phyloP scores from a whole-genome alignment of 371 early-diverging fungal species.

The Racocetra persica region DNA sequence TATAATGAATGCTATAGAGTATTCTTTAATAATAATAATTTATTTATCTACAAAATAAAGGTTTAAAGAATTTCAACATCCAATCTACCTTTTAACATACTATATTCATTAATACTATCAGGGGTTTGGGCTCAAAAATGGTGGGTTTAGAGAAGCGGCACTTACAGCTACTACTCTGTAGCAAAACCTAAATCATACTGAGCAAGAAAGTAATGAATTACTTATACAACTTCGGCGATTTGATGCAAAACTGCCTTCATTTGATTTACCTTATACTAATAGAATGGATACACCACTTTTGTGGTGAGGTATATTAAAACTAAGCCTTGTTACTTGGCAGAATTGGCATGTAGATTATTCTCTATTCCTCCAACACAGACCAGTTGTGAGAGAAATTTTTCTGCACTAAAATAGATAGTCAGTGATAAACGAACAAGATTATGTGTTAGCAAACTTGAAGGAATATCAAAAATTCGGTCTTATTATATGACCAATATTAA shows the following conservation, averaged over 20 bases:
- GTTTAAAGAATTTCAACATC: too few relatives aligned
- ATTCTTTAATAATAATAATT: too few relatives aligned
- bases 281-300: background rate
- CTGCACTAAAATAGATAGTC: background rate
- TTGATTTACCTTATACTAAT: background rate
- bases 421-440: background rate
- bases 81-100: background rate
- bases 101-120: background rate
- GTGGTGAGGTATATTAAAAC: background rate
- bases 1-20: too few relatives aligned
- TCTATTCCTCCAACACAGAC: background rate
- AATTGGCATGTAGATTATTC: background rate
- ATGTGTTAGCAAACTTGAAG: background rate
- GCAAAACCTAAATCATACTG: background rate
- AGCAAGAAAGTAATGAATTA: background rate
- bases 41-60: too few relatives aligned
- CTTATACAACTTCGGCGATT: background rate
- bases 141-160: background rate
- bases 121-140: background rate
- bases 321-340: background rate
- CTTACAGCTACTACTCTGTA: background rate
- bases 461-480: background rate
- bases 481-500: background rate
- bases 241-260: background rate
- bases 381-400: background rate